These are phyloP conservation scores for Plasmodium vivax DNA, from an alignment of 169 alveolate genomes.

Conservation along the genomic window DNA sequence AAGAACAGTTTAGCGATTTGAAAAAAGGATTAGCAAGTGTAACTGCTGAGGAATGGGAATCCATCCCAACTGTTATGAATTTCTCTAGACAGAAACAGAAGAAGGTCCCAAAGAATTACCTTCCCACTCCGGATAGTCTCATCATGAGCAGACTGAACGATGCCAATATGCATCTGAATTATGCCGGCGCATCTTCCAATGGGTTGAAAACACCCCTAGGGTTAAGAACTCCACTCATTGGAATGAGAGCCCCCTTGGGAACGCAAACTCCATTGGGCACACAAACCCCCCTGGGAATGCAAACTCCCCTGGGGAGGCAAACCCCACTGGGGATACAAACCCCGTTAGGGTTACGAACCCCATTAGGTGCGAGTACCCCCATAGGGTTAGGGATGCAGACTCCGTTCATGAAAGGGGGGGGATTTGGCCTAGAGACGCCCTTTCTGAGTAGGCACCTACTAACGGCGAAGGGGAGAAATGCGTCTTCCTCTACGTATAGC, in stretches of 20 bases:
- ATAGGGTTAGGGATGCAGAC: conserved; percentile 86
- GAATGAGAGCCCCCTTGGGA: conserved; percentile 90
- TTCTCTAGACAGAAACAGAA: conserved; percentile 88
- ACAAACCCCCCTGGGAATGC: conserved; percentile 84
- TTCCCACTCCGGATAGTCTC: conserved; percentile 94
- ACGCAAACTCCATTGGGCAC: conserved; percentile 76
- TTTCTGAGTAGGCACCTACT: not conserved
- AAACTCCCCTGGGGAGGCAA: conserved; percentile 83
- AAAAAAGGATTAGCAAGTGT: conserved; percentile 83
- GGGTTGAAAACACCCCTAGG: conserved; percentile 83
- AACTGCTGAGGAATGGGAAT: conserved; percentile 96
- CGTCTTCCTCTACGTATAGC: not conserved
- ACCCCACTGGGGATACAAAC: conserved; percentile 87
- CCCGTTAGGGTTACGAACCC: conserved; percentile 88
- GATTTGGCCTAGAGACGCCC: conserved; percentile 56
- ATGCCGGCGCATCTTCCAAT: conserved; percentile 75
- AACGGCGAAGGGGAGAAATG: not conserved
- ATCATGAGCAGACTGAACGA: conserved; percentile 82
- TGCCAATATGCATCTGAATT: conserved; percentile 79
- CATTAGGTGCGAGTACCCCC: conserved; percentile 88
- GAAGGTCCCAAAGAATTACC: conserved; percentile 88
- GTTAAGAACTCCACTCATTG: conserved; percentile 82
- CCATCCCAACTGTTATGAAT: conserved; percentile 96
- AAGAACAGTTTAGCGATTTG: conserved; percentile 80
- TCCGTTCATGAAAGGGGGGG: conserved; percentile 69